These are phyloP conservation scores for Lippia alba DNA, from an alignment of 305 asterid genomes.

Conservation along the genomic window DNA sequence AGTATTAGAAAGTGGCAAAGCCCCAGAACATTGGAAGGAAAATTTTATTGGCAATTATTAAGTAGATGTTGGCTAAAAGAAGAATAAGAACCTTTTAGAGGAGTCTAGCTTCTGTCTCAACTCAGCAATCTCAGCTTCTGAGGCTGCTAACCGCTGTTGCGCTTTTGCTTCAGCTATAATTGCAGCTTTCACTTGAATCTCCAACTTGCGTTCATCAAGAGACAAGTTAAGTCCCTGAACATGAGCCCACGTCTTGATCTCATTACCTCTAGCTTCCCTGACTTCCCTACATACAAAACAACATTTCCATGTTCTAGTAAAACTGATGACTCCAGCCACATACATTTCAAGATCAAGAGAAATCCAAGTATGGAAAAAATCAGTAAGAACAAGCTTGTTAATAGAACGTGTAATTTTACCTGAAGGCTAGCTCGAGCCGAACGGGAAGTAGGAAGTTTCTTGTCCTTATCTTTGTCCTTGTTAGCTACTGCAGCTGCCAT, in stretches of 20 bases:
- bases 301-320: not conserved
- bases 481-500: slow-evolving; percentile 83
- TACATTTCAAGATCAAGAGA: not conserved
- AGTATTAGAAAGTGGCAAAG: slow-evolving; percentile 10
- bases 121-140: slow-evolving; percentile 95
- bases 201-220: slow-evolving; percentile 88
- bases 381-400: not conserved
- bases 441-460: slow-evolving; percentile 81
- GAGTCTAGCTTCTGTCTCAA: slow-evolving; percentile 80
- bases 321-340: slow-evolving; percentile 1
- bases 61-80: slow-evolving; percentile 15
- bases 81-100: slow-evolving; percentile 66
- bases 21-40: slow-evolving; percentile 9
- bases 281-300: slow-evolving; percentile 69
- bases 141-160: slow-evolving; percentile 92
- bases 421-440: slow-evolving; percentile 97
- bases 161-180: slow-evolving; percentile 94
- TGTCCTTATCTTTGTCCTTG: slow-evolving; percentile 93
- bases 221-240: slow-evolving; percentile 80
- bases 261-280: slow-evolving; percentile 74
- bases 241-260: slow-evolving; percentile 90
- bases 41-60: slow-evolving; percentile 10
- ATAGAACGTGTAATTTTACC: slow-evolving; percentile 40
- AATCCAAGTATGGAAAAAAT: not conserved
- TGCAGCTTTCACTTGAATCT: slow-evolving; percentile 86